phyloP scores from a whole-genome alignment of 1,139 yeast genomes.

The Yamadazyma membranifaciens region DNA sequence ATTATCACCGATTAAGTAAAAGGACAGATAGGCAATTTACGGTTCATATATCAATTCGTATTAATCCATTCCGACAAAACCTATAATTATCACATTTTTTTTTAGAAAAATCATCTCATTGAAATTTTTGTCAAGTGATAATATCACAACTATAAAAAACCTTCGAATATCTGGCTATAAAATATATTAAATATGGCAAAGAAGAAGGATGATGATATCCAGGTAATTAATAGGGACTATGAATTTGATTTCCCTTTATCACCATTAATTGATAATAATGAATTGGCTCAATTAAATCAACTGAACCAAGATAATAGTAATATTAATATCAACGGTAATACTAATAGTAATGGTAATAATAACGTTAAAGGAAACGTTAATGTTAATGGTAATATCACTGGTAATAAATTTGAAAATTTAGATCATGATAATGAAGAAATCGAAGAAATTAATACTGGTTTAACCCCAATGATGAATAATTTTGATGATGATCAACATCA shows the following conservation, averaged over 20 bases:
- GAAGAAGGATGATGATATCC: constrained; percentile 31
- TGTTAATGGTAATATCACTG: not conserved
- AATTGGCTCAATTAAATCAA: not conserved
- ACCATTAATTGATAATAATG: not conserved
- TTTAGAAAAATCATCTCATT: not conserved
- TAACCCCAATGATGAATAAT: constrained; percentile 3
- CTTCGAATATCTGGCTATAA: not conserved
- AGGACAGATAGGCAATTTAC: not conserved
- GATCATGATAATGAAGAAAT: constrained; percentile 1
- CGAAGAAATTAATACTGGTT: constrained; percentile 5
- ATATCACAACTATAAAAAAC: too few species aligned
- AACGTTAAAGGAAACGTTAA: not conserved
- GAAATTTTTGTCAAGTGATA: not conserved
- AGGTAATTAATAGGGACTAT: constrained; percentile 29
- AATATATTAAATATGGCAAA: constrained; percentile 1
- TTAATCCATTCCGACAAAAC: too few species aligned
- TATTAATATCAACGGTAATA: not conserved
- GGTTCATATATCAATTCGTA: too few species aligned
- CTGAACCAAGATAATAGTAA: not conserved
- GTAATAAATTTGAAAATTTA: not conserved
- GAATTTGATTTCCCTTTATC: constrained; percentile 16
- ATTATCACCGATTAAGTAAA: not conserved
- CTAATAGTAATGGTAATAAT: not conserved
- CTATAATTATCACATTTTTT: too few species aligned
- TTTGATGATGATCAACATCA: constrained; percentile 14